Evolutionary conservation across 306 rosid genomes (phyloP), one percentile per base, ranked within the genome.

Genomic region (Quercus dentata): DNA sequence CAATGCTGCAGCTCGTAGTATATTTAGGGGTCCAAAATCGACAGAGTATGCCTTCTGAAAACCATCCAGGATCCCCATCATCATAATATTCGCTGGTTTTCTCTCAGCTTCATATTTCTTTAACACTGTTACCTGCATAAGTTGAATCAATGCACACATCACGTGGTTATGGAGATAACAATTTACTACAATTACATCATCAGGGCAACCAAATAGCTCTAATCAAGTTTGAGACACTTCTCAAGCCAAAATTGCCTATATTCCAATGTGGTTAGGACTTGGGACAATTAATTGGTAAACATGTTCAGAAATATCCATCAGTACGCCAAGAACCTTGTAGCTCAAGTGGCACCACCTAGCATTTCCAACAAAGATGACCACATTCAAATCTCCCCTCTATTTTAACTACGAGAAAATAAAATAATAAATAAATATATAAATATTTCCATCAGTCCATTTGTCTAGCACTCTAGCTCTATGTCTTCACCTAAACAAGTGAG

Each of bases 41-140:
- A 95, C 12, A 2, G 97, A 85, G 78, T 92, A 95, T 64, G 97
- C 97, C 82, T 93, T 92, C 76, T 95, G 97, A 80, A 92, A 84
- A 65, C 98, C 89, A 25, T 92, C 99, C 76, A 95, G 89, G 79
- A 92, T 76, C 3, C 94, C 96, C 98, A 95, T 92, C 97, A 91
- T 92, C 38, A 86, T 81, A 57, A 91, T 79, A 59, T 91, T 95
- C 49, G 89, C 90, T 4, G 84, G 71, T 76, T 90, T 90, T 79
- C 96, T 89, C 86, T 92, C 99, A 8, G 85, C 82, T 86, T 95
- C 98, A 58, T 83, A 93, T 88, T 85, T 95, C 91, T 86, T 89
- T 77, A 95, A 79, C 83, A 92, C 21, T 69, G 87, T 71, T 56
- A 91, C 87, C 98, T 95, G 92, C 86, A 80, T 10, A 78, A 67